Conservation (phyloP, 345 rosid species). For the Kandelia obovata region DNA sequence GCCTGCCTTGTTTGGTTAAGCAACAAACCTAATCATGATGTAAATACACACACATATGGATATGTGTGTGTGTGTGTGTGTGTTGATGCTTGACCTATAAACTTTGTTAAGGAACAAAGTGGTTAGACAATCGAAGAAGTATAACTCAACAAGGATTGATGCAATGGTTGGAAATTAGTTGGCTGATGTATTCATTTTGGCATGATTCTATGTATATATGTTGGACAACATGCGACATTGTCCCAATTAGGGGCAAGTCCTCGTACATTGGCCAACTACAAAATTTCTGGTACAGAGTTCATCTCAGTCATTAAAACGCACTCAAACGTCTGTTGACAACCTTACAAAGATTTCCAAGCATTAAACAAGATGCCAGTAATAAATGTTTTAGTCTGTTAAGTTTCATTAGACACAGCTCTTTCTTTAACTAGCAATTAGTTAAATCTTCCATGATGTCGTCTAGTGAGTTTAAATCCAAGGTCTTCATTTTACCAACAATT, state of each 20-base stretch:
- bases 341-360: too few relatives aligned
- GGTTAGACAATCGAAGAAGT: background rate
- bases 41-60: background rate
- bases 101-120: background rate
- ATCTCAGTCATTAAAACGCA: too few relatives aligned
- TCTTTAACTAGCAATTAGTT: too few relatives aligned
- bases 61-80: background rate
- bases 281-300: too few relatives aligned
- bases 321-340: too few relatives aligned
- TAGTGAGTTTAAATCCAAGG: too few relatives aligned
- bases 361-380: background rate
- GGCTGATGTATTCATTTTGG: constrained; percentile 2
- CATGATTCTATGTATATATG: constrained; percentile 10
- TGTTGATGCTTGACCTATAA: constrained; percentile 13
- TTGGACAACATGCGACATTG: constrained; percentile 3
- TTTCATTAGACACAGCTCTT: too few relatives aligned
- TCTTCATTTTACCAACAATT: too few relatives aligned
- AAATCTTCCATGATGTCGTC: too few relatives aligned
- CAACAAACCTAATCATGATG: background rate
- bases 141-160: background rate
- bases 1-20: constrained; percentile 9
- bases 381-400: too few relatives aligned
- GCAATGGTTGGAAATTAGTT: background rate
- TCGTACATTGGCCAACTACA: background rate
- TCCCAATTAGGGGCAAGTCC: background rate